Evolutionary conservation across 257 asterid species (phyloP).

Genomic region (Buddleja alternifolia): DNA sequence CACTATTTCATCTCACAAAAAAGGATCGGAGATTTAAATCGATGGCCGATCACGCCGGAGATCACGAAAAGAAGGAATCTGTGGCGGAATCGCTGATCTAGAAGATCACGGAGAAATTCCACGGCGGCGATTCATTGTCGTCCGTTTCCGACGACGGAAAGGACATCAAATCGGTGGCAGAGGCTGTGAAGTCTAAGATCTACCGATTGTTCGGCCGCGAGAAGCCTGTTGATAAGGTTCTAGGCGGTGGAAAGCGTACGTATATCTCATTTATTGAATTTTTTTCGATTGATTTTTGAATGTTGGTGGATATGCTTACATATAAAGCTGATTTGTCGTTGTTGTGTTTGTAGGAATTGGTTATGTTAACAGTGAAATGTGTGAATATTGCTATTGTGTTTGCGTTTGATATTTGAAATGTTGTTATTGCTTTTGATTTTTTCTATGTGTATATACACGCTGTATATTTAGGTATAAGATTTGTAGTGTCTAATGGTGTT

Average conservation of each 20-base stretch:
- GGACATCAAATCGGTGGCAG: constrained; percentile 48
- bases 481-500: neutral
- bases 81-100: constrained; percentile 65
- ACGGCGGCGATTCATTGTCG: constrained; percentile 68
- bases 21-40: constrained; percentile 33
- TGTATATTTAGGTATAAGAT: neutral
- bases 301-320: too few relatives aligned
- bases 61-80: constrained; percentile 55
- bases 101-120: constrained; percentile 70
- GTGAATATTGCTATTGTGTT: neutral
- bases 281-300: neutral
- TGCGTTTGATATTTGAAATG: neutral
- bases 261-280: neutral
- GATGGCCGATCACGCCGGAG: constrained; percentile 58
- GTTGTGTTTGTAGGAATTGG: neutral
- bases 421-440: neutral
- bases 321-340: constrained; percentile 2
- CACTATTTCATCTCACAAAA: neutral
- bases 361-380: neutral
- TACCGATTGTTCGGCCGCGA: constrained; percentile 93
- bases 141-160: constrained; percentile 72
- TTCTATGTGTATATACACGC: neutral
- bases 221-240: constrained; percentile 76
- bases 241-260: constrained; percentile 95
- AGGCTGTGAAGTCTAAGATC: constrained; percentile 63